A percentile compares a stretch with the other conserved stretches of the same genome.
These are phyloP conservation scores for Corylus heterophylla DNA, from an alignment of 306 rosid genomes.

Conservation along the genomic window DNA sequence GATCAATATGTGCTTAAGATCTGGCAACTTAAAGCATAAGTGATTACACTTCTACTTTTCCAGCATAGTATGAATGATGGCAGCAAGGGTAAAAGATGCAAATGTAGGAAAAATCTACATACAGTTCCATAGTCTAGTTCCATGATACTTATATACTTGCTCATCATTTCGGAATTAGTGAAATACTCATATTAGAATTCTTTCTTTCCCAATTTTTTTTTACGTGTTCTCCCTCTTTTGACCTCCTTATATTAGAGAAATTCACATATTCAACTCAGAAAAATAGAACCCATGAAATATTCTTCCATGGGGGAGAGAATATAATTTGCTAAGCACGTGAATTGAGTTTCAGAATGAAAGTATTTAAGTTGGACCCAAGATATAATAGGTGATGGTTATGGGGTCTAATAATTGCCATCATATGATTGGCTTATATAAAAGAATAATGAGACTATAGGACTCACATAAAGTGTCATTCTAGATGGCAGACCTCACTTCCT, in stretches of 20 bases:
- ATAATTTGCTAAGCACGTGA: neutral
- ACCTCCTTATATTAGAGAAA: neutral
- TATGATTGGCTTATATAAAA: neutral
- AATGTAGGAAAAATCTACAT: neutral
- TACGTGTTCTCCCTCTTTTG: neutral
- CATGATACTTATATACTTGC: neutral
- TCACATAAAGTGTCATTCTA: conserved; percentile 4
- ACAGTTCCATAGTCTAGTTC: neutral
- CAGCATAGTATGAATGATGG: neutral
- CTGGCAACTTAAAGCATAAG: neutral
- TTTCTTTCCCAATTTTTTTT: neutral
- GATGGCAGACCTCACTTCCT: conserved; percentile 7
- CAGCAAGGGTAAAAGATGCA: neutral
- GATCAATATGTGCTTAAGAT: neutral
- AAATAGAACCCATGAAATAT: neutral
- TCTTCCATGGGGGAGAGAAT: neutral
- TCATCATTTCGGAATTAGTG: neutral
- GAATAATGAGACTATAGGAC: neutral
- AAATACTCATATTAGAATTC: neutral
- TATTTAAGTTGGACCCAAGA: neutral
- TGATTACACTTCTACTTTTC: neutral
- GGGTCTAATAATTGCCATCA: neutral
- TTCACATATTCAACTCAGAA: neutral
- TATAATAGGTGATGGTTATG: conserved; percentile 2
- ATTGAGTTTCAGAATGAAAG: neutral